A percentile compares a stretch with the other conserved stretches of the same genome.
Conservation (phyloP, 768 basidiomycete genomes). For the Leccinum disarticulatum region DNA sequence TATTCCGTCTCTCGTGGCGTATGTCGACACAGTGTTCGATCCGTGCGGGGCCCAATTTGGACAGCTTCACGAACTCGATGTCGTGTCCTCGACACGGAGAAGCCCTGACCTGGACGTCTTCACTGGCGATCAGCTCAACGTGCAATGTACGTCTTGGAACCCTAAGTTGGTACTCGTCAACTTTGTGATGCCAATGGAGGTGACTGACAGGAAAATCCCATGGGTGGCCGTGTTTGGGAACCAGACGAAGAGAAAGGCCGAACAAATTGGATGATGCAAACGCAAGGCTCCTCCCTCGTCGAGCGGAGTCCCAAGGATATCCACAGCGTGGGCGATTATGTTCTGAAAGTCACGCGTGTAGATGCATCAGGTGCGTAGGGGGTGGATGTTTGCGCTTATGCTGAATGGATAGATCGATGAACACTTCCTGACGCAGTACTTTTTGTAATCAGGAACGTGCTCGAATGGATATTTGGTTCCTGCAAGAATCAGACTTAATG, state of each 20-base stretch:
- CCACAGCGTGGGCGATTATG: constrained; percentile 90
- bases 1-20: constrained; percentile 77
- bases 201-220: constrained; percentile 72
- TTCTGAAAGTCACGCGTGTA: constrained; percentile 78
- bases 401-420: constrained; percentile 59
- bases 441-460: constrained; percentile 86
- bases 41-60: constrained; percentile 56
- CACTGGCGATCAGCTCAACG: constrained; percentile 91
- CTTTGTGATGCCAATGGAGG: constrained; percentile 61
- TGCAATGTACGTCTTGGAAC: constrained; percentile 87
- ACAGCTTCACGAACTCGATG: constrained; percentile 77
- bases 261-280: constrained; percentile 73
- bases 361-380: constrained; percentile 68
- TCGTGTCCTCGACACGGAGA: constrained; percentile 70
- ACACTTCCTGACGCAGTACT: constrained; percentile 86
- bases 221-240: constrained; percentile 96
- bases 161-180: constrained; percentile 85
- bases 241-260: constrained; percentile 76
- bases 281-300: constrained; percentile 82
- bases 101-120: constrained; percentile 90
- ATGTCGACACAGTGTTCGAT: constrained; percentile 66
- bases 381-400: constrained; percentile 7
- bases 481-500: constrained; percentile 76
- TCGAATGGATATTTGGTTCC: constrained; percentile 75
- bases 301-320: constrained; percentile 79